Conservation (phyloP, 768 basidiomycete species). For the Daedaleopsis sinensis region DNA sequence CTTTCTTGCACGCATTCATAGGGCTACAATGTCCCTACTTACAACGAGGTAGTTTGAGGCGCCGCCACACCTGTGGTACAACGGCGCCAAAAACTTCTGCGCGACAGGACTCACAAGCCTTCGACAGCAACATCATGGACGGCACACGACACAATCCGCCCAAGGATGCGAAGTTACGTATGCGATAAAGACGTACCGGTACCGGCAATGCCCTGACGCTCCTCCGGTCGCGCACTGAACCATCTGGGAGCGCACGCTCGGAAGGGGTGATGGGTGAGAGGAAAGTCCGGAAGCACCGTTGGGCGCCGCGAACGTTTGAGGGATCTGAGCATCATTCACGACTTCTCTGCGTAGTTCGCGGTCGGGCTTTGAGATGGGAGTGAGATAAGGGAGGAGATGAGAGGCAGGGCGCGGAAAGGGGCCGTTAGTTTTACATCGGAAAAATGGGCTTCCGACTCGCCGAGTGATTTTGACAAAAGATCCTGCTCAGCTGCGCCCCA, state of each 20-base stretch:
- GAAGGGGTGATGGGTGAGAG: background rate
- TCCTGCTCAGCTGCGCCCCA: background rate
- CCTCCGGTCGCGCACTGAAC: conserved; percentile 51
- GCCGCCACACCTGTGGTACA: too few species aligned
- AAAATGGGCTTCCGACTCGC: conserved; percentile 10
- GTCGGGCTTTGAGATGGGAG: background rate
- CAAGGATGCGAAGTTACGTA: background rate
- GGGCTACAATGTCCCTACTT: too few species aligned
- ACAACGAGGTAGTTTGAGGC: too few species aligned
- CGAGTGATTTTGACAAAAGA: conserved; percentile 4
- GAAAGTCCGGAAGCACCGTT: background rate
- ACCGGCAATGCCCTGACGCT: conserved; percentile 2
- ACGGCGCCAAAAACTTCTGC: too few species aligned
- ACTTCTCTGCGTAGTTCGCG: background rate
- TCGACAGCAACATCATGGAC: too few species aligned
- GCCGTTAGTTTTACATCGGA: background rate
- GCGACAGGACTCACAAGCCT: too few species aligned
- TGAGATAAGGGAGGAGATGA: background rate
- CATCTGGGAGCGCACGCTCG: conserved; percentile 28
- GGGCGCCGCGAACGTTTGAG: background rate
- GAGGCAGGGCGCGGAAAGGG: background rate
- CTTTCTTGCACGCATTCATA: too few species aligned
- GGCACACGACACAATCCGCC: too few species aligned
- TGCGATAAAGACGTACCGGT: conserved; percentile 19
- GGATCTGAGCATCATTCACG: conserved; percentile 3